phyloP scores from a whole-genome alignment of 371 early-diverging fungal genomes.

The Mycotypha africana region DNA sequence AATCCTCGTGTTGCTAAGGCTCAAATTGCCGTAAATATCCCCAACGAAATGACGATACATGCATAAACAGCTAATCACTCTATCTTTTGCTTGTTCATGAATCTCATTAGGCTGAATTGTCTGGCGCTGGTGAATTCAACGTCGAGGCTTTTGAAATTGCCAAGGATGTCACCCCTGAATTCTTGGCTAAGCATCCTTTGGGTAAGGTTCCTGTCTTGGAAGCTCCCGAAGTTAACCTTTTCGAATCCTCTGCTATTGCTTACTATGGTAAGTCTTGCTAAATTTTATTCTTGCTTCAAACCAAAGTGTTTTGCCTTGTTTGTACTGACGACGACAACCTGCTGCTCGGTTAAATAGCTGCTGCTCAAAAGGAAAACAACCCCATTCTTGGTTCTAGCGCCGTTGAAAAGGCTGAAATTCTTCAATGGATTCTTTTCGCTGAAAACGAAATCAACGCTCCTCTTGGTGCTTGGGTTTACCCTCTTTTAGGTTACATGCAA shows the following conservation, averaged over 20 bases:
- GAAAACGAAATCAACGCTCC: constrained; percentile 52
- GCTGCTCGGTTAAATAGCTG: constrained; percentile 44
- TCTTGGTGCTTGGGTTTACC: constrained; percentile 44
- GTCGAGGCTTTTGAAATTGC: constrained; percentile 62
- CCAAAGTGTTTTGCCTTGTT: too few species aligned
- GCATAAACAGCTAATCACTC: too few species aligned
- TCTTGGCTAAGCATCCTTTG: constrained; percentile 76
- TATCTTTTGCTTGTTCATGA: too few species aligned
- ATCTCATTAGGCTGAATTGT: constrained; percentile 52
- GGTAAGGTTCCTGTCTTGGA: constrained; percentile 84
- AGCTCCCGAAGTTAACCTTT: constrained; percentile 64
- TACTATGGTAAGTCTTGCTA: constrained; percentile 64
- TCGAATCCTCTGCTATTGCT: constrained; percentile 84
- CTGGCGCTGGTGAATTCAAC: constrained; percentile 67
- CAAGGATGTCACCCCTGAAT: constrained; percentile 64
- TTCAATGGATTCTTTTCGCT: constrained; percentile 73
- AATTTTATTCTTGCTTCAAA: too few species aligned
- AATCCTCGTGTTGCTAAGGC: constrained; percentile 63
- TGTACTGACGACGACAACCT: constrained; percentile 1
- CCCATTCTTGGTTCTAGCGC: constrained; percentile 58
- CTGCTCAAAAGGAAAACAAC: constrained; percentile 57
- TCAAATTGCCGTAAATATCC: constrained; percentile 57
- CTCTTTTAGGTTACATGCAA: constrained; percentile 52
- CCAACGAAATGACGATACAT: constrained; percentile 49
- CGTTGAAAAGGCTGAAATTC: constrained; percentile 71